A percentile compares a stretch with the other conserved stretches of the same genome.
Conservation (phyloP, 768 basidiomycete genomes). For the Pulveroboletus sp. region DNA sequence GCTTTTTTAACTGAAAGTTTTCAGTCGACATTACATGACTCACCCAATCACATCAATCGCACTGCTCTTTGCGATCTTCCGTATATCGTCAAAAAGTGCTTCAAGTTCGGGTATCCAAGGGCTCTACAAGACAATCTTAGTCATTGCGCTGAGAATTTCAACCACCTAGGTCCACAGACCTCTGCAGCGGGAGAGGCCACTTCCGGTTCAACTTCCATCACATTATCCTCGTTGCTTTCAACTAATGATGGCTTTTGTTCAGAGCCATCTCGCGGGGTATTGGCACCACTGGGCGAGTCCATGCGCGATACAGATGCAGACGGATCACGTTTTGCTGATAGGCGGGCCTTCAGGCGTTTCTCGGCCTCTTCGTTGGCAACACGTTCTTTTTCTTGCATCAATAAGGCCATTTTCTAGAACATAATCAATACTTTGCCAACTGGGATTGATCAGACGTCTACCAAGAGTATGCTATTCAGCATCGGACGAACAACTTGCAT, state of each 20-base stretch:
- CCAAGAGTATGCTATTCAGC: slow-evolving; percentile 57
- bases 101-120: slow-evolving; percentile 79
- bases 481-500: slow-evolving; percentile 93
- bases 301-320: slow-evolving; percentile 49
- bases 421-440: slow-evolving; percentile 6
- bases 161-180: slow-evolving; percentile 8
- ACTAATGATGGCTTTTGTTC: slow-evolving; percentile 23
- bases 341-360: slow-evolving; percentile 73
- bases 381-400: slow-evolving; percentile 63
- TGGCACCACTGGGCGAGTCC: slow-evolving; percentile 51
- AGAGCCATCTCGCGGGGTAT: slow-evolving; percentile 24
- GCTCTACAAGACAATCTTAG: slow-evolving; percentile 36
- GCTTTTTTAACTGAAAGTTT: slow-evolving; percentile 1
- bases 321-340: slow-evolving; percentile 71
- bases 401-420: slow-evolving; percentile 53
- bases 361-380: slow-evolving; percentile 71
- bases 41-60: slow-evolving; percentile 70
- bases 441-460: slow-evolving; percentile 28
- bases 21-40: slow-evolving; percentile 23
- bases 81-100: slow-evolving; percentile 70
- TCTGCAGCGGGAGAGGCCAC: slow-evolving; percentile 24
- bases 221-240: slow-evolving; percentile 40
- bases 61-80: slow-evolving; percentile 62
- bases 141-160: slow-evolving; percentile 2
- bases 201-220: slow-evolving; percentile 51